Evolutionary conservation across 345 rosid species (phyloP).

Genomic region (Lumnitzera racemosa): DNA sequence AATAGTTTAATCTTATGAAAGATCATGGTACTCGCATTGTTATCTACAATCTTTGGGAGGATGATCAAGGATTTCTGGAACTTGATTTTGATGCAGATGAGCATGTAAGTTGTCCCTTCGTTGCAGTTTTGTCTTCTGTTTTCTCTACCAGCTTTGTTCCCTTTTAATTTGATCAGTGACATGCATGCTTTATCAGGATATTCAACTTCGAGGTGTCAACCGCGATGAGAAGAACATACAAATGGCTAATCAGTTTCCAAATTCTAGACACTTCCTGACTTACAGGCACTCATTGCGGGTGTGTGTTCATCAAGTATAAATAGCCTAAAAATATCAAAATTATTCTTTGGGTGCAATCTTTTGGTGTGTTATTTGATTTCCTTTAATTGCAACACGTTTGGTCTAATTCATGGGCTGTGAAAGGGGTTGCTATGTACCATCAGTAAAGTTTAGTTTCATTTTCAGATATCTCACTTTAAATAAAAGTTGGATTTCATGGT

Average conservation of each 20-base stretch:
- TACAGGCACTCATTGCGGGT: constrained; percentile 93
- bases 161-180: neutral
- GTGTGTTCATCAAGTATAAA: constrained; percentile 5
- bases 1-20: constrained; percentile 65
- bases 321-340: too few relatives aligned
- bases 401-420: too few relatives aligned
- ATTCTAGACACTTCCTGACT: constrained; percentile 79
- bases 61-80: constrained; percentile 75
- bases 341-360: too few relatives aligned
- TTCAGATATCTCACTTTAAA: too few relatives aligned
- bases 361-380: too few relatives aligned
- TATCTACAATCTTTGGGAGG: constrained; percentile 93
- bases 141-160: neutral
- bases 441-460: too few relatives aligned
- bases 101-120: constrained; percentile 37
- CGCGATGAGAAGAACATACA: constrained; percentile 86
- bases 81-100: constrained; percentile 80
- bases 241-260: constrained; percentile 74
- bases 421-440: too few relatives aligned
- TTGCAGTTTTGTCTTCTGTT: neutral
- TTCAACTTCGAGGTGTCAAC: constrained; percentile 94
- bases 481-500: too few relatives aligned
- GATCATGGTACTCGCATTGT: constrained; percentile 78
- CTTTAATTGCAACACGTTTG: too few relatives aligned
- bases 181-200: constrained; percentile 51